A percentile compares a stretch with the other conserved stretches of the same genome.
phyloP scores from a whole-genome alignment of 1,139 yeast genomes.

The Scheffersomyces parashehatae region DNA sequence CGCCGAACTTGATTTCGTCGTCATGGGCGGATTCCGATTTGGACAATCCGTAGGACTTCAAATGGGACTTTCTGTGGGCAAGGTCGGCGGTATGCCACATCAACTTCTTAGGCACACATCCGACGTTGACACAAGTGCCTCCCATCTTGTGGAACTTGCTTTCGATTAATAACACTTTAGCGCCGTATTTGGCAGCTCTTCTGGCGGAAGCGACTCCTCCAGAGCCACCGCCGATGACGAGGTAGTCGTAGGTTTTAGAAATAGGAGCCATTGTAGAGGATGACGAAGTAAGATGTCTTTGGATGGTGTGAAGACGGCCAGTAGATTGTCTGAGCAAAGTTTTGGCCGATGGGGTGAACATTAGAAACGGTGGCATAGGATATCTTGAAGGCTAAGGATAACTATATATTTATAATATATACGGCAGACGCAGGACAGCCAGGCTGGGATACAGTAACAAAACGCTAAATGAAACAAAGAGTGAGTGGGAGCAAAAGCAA shows the following conservation, averaged over 20 bases:
- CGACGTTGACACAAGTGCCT: constrained; percentile 98
- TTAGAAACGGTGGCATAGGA: not conserved
- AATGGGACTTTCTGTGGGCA: constrained; percentile 73
- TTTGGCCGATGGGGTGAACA: not conserved
- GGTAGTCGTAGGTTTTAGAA: constrained; percentile 72
- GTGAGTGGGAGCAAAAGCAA: too few relatives aligned
- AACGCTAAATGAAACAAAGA: too few relatives aligned
- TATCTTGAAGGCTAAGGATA: too few relatives aligned
- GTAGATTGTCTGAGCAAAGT: not conserved
- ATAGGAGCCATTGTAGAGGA: constrained; percentile 52
- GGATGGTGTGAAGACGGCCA: constrained; percentile 17
- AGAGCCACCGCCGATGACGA: constrained; percentile 99
- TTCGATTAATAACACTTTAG: constrained; percentile 81
- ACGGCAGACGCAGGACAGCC: too few relatives aligned
- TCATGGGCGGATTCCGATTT: constrained; percentile 42
- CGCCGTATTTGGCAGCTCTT: constrained; percentile 93
- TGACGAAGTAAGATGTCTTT: constrained; percentile 28
- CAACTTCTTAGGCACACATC: constrained; percentile 97
- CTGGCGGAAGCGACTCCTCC: constrained; percentile 99
- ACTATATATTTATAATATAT: too few relatives aligned
- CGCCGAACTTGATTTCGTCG: constrained; percentile 49
- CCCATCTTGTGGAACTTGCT: constrained; percentile 70
- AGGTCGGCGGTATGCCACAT: constrained; percentile 97
- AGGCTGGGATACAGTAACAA: too few relatives aligned
- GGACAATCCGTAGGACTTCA: constrained; percentile 77